Evolutionary conservation across 257 asterid species (phyloP).

Genomic region (Ehretia macrophylla): DNA sequence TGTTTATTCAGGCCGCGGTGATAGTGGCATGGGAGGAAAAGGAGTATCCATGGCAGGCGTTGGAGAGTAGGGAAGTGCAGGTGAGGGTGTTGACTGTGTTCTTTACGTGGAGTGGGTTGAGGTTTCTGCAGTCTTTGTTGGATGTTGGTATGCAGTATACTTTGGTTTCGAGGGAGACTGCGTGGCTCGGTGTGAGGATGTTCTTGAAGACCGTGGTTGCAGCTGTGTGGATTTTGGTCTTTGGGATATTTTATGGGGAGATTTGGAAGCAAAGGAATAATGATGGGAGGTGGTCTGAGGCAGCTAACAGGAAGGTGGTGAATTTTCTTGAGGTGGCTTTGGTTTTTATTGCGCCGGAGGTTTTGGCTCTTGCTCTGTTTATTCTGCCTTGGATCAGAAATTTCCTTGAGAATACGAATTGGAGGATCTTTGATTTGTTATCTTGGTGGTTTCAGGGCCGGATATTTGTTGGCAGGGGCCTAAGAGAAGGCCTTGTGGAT

Average conservation of each 20-base stretch:
- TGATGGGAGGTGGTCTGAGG: conserved; percentile 52
- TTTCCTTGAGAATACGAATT: conserved; percentile 83
- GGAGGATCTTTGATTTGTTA: conserved; percentile 77
- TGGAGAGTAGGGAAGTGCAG: conserved; percentile 61
- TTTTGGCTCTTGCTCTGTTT: conserved; percentile 69
- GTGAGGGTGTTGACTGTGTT: conserved; percentile 76
- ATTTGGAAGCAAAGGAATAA: conserved; percentile 61
- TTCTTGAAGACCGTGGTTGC: conserved; percentile 70
- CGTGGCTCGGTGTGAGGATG: conserved; percentile 78
- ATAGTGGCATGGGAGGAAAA: conserved; percentile 78
- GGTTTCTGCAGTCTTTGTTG: conserved; percentile 80
- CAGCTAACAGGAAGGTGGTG: conserved; percentile 46
- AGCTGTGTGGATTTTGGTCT: conserved; percentile 80
- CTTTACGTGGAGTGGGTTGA: conserved; percentile 82
- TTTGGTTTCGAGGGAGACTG: conserved; percentile 85
- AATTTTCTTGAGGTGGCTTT: conserved; percentile 71
- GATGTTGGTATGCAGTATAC: conserved; percentile 85
- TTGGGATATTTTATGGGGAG: conserved; percentile 71
- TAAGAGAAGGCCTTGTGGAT: conserved; percentile 93
- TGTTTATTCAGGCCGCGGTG: conserved; percentile 82
- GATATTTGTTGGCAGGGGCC: conserved; percentile 90
- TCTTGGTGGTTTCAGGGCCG: conserved; percentile 98
- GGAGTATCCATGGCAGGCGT: conserved; percentile 80
- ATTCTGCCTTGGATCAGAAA: conserved; percentile 83
- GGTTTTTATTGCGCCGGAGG: conserved; percentile 75